Evolutionary conservation across 768 basidiomycete genomes (phyloP).

Genomic region (Hypholoma sublateritium): DNA sequence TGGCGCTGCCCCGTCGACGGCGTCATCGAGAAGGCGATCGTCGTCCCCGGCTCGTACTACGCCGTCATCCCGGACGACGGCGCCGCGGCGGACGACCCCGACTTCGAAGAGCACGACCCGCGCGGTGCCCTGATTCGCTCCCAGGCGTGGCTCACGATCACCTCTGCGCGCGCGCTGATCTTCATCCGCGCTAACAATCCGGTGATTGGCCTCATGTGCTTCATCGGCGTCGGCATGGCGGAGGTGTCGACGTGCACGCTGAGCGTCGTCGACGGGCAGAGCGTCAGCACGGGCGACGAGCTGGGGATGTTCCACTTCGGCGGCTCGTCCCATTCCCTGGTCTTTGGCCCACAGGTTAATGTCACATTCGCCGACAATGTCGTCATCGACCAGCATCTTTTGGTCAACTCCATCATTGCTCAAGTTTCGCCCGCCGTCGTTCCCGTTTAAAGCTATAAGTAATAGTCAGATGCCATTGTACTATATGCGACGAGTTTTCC

Average conservation of each 20-base stretch:
- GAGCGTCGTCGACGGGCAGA: slow-evolving; percentile 44
- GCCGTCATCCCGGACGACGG: slow-evolving; percentile 21
- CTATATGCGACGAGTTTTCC: too few species aligned
- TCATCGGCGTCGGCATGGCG: slow-evolving; percentile 58
- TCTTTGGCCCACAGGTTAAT: slow-evolving; percentile 12
- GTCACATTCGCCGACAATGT: slow-evolving; percentile 2
- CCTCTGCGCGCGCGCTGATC: slow-evolving; percentile 51
- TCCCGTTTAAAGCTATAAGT: too few species aligned
- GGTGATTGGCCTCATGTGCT: slow-evolving; percentile 54
- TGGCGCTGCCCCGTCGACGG: slow-evolving; percentile 63
- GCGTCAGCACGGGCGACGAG: slow-evolving; percentile 52
- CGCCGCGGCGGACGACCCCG: neutral
- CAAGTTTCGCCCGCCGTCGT: too few species aligned
- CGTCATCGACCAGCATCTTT: slow-evolving; percentile 4
- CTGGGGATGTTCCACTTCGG: slow-evolving; percentile 61
- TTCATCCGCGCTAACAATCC: slow-evolving; percentile 55
- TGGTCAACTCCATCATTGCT: slow-evolving; percentile 16
- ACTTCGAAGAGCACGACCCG: slow-evolving; percentile 5
- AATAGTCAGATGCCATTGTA: too few species aligned
- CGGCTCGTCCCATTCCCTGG: slow-evolving; percentile 12
- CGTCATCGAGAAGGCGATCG: slow-evolving; percentile 35
- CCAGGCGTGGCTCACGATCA: slow-evolving; percentile 24
- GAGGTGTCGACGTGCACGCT: slow-evolving; percentile 64
- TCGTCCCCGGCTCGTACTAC: slow-evolving; percentile 54
- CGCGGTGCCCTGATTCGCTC: slow-evolving; percentile 12